Evolutionary conservation across 2,329 filamentous ascomycete species (phyloP).

Genomic region (Gaeumannomyces sp.): DNA sequence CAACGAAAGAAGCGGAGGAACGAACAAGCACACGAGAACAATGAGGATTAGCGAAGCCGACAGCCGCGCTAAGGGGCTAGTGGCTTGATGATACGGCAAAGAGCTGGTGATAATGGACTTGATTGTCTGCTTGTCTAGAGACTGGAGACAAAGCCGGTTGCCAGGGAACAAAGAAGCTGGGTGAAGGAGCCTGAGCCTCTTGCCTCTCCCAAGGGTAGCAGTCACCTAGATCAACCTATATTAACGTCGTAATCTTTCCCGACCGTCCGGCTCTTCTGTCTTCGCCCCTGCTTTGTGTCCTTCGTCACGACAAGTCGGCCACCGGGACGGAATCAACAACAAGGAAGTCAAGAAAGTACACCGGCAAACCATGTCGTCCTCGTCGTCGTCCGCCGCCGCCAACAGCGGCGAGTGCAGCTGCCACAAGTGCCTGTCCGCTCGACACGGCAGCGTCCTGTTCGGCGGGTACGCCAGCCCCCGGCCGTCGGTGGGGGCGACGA

Average conservation of each 20-base stretch:
- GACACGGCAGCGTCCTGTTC: not conserved
- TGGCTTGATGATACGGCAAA: too few relatives aligned
- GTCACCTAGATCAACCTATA: not conserved
- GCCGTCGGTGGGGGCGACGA: not conserved
- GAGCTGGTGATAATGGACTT: not conserved
- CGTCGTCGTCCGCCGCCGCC: too few relatives aligned
- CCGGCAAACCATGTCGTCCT: not conserved
- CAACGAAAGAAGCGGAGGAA: too few relatives aligned
- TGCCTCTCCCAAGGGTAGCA: not conserved
- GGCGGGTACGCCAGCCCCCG: too few relatives aligned
- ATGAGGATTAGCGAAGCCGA: too few relatives aligned
- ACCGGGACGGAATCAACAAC: too few relatives aligned
- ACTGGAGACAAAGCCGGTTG: not conserved
- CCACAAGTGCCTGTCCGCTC: not conserved
- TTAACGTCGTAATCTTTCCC: not conserved
- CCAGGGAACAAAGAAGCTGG: not conserved
- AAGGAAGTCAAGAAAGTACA: not conserved
- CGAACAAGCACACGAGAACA: not conserved
- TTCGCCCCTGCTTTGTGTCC: too few relatives aligned
- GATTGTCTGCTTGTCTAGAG: too few relatives aligned
- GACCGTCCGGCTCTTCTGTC: too few relatives aligned
- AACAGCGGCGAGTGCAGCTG: not conserved
- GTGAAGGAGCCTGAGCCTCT: not conserved
- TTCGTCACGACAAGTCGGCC: too few relatives aligned
- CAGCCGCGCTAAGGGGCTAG: too few relatives aligned